Evolutionary conservation across 225 moss, liverwort and hornwort genomes (phyloP).

Genomic region (Ulota crispa): DNA sequence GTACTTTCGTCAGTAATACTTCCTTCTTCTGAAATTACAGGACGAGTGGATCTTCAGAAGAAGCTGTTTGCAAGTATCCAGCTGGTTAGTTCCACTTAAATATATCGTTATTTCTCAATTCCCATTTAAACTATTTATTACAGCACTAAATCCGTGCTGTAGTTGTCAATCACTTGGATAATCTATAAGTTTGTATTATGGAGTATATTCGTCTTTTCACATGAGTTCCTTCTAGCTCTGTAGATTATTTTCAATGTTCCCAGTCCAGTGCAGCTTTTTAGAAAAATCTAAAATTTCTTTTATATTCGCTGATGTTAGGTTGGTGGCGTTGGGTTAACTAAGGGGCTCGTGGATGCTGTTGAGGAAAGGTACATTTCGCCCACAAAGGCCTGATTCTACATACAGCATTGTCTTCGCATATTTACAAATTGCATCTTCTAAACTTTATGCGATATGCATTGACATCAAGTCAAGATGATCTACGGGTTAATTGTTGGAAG

Average conservation of each 20-base stretch:
- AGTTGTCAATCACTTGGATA: slow-evolving; percentile 5
- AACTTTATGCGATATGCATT: background rate
- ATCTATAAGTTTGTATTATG: background rate
- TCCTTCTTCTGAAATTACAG: slow-evolving; percentile 39
- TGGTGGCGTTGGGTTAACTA: slow-evolving; percentile 85
- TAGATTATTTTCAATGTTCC: background rate
- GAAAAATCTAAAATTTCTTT: slow-evolving; percentile 11
- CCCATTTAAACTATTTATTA: background rate
- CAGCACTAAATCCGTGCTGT: background rate
- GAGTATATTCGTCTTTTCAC: slow-evolving; percentile 1
- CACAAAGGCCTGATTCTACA: background rate
- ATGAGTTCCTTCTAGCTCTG: background rate
- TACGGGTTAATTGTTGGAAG: slow-evolving; percentile 7
- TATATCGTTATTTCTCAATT: background rate
- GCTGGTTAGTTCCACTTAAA: slow-evolving; percentile 56
- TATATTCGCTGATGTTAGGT: slow-evolving; percentile 46
- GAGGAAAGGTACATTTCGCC: slow-evolving; percentile 73
- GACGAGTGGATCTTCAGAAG: slow-evolving; percentile 94
- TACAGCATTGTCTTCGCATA: background rate
- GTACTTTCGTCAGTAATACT: slow-evolving; percentile 9
- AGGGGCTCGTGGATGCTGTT: slow-evolving; percentile 94
- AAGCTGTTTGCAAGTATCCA: slow-evolving; percentile 96
- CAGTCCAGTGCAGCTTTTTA: background rate
- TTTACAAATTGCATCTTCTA: background rate
- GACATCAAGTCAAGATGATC: background rate